These are phyloP conservation scores for Filosporella fistucella DNA, from an alignment of 495 filamentous ascomycete species.

Conservation along the genomic window DNA sequence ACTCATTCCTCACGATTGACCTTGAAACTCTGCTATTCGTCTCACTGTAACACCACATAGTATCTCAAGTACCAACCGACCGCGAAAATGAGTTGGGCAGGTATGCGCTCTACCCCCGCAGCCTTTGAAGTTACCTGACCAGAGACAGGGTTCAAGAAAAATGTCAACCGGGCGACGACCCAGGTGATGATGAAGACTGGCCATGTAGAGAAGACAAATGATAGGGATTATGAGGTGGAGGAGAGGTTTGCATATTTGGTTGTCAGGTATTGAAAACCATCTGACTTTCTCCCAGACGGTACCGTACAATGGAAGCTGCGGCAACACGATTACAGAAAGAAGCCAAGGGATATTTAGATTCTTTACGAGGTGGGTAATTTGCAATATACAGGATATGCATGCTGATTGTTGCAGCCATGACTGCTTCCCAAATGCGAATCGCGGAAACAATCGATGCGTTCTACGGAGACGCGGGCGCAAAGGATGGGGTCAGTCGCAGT, in stretches of 20 bases:
- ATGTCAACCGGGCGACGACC: slow-evolving; percentile 96
- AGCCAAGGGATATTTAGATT: slow-evolving; percentile 95
- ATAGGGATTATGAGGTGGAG: slow-evolving; percentile 98
- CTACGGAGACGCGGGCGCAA: slow-evolving; percentile 92
- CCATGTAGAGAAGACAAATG: slow-evolving; percentile 96
- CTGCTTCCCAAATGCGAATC: slow-evolving; percentile 98
- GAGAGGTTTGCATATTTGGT: slow-evolving; percentile 56
- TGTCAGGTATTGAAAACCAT: neutral
- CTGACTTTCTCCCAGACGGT: slow-evolving; percentile 55
- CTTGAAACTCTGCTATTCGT: too few species aligned
- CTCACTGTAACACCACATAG: too few species aligned
- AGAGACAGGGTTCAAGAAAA: slow-evolving; percentile 91
- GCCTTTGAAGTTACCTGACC: neutral
- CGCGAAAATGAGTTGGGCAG: too few species aligned
- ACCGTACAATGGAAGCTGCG: slow-evolving; percentile 93
- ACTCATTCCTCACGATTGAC: too few species aligned
- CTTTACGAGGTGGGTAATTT: slow-evolving; percentile 66
- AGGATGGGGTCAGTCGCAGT: slow-evolving; percentile 88
- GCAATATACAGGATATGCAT: neutral
- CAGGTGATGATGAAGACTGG: slow-evolving; percentile 99
- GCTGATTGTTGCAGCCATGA: slow-evolving; percentile 70
- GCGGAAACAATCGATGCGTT: slow-evolving; percentile 99
- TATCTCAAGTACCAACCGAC: too few species aligned
- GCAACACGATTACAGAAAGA: slow-evolving; percentile 91
- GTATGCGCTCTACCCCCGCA: too few species aligned